A percentile compares a stretch with the other conserved stretches of the same genome.
phyloP scores from a whole-genome alignment of 176 grass and related monocot species.

The Phyllostachys edulis region DNA sequence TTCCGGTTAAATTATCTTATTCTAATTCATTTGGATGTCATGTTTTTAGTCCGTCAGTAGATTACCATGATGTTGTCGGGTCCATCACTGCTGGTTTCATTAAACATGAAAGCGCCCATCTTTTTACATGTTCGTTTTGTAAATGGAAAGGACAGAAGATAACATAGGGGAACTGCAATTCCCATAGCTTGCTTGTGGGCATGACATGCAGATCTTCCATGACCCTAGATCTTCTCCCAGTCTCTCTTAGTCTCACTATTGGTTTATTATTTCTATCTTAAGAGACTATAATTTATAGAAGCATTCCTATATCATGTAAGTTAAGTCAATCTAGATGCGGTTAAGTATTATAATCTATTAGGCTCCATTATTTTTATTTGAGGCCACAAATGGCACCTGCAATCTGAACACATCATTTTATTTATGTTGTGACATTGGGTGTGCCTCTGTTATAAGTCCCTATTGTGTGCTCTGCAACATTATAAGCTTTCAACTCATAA shows the following conservation, averaged over 20 bases:
- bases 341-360: not conserved
- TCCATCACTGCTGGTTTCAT: not conserved
- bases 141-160: not conserved
- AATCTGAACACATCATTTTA: not conserved
- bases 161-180: not conserved
- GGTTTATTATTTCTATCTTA: not conserved
- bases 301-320: not conserved
- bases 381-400: not conserved
- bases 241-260: not conserved
- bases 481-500: no score
- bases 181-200: not conserved
- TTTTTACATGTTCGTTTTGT: not conserved
- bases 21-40: not conserved
- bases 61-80: not conserved
- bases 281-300: not conserved
- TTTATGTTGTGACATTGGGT: not conserved
- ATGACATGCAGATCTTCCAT: not conserved
- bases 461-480: not conserved
- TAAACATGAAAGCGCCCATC: not conserved
- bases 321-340: not conserved
- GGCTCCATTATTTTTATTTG: not conserved
- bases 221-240: not conserved
- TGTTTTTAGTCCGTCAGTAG: not conserved
- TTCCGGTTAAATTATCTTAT: not conserved
- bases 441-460: not conserved